Evolutionary conservation across 352 stramenopile genomes (phyloP), one percentile per base, ranked within the genome.

Genomic region (Thraustotheca clavata): DNA sequence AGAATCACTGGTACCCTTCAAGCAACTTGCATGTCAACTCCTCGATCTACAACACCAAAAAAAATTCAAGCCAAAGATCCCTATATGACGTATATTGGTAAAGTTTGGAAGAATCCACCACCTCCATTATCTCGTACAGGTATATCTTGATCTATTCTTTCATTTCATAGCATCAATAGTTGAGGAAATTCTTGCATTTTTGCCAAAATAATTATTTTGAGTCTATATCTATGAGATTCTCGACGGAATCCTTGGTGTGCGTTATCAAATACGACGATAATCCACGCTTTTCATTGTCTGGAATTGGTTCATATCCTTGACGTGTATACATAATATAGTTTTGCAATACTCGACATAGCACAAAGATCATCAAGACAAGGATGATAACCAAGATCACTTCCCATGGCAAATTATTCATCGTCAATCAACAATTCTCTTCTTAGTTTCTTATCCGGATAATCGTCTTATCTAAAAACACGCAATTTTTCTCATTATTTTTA

Each of bases 261-360:
- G 80, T 72, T 29, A 92, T 76, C 62, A 76, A 61, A 18, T 75
- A 71, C 43, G 78, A 85, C 68, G 82, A 90, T 67, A 92, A 76
- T 43, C 46, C 68, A 49, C 73, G 72, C 65, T 86, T 79, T 67
- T 90, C 80, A 67, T 87, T 77, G 29, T 83, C 70, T 26, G 38
- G 57, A 50, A 89, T 81, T 48, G 79, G 71, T 35, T 71, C 68
- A 67, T 89, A 92, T 16, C 79, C 79, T 61, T 54, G 63, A 62
- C 76, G 76, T 55, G 78, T 79, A 35, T 61, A 67, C 46, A 67
- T 60, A 46, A 65, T 18, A 33, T 54, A 65, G 57, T 65, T 65
- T 22, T 65, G 57, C 2, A 27, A 20, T n/a, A 65, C 8, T 24
- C 57, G 57, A 33, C 22, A 54, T 18, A 24, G 14, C 16, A 65